These are phyloP conservation scores for Hymenoscyphus repandus DNA, from an alignment of 2,329 filamentous ascomycete genomes.

Conservation along the genomic window DNA sequence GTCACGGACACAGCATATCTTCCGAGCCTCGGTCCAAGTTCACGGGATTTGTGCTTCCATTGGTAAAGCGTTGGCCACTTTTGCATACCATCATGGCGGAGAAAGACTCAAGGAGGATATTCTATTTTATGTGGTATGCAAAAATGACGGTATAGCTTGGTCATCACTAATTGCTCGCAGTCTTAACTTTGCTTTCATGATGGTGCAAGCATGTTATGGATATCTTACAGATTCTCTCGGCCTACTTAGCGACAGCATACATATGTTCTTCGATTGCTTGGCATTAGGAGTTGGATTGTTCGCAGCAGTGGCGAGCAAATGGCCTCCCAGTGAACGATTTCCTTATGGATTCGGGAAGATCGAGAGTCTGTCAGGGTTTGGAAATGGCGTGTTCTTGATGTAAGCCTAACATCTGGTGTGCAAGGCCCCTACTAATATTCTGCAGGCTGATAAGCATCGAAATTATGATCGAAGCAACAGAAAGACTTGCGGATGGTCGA, in stretches of 20 bases:
- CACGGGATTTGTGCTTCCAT: conserved; percentile 67
- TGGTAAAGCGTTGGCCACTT: conserved; percentile 67
- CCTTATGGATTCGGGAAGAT: conserved; percentile 97
- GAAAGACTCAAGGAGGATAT: conserved; percentile 89
- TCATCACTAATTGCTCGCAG: conserved; percentile 39
- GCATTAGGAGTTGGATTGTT: conserved; percentile 85
- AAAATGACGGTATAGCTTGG: conserved; percentile 25
- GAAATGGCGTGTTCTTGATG: conserved; percentile 93
- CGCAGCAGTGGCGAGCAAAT: conserved; percentile 92
- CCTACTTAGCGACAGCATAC: conserved; percentile 93
- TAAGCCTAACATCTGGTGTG: conserved; percentile 37
- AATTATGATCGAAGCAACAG: conserved; percentile 91
- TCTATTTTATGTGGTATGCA: conserved; percentile 85
- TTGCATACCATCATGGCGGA: conserved; percentile 82
- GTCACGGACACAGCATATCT: conserved; percentile 18
- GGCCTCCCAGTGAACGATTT: conserved; percentile 83
- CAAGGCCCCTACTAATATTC: conserved; percentile 14
- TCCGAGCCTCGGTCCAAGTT: conserved; percentile 55
- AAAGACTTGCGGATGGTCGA: conserved; percentile 76
- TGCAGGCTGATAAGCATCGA: conserved; percentile 86
- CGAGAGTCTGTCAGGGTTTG: conserved; percentile 92
- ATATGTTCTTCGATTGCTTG: conserved; percentile 99
- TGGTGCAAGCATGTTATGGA: conserved; percentile 89
- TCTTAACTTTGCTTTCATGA: conserved; percentile 92
- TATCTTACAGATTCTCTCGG: conserved; percentile 90